Base-by-base conservation (phyloP, 768 basidiomycete species). In the Calocybe gangraenosa region DNA sequence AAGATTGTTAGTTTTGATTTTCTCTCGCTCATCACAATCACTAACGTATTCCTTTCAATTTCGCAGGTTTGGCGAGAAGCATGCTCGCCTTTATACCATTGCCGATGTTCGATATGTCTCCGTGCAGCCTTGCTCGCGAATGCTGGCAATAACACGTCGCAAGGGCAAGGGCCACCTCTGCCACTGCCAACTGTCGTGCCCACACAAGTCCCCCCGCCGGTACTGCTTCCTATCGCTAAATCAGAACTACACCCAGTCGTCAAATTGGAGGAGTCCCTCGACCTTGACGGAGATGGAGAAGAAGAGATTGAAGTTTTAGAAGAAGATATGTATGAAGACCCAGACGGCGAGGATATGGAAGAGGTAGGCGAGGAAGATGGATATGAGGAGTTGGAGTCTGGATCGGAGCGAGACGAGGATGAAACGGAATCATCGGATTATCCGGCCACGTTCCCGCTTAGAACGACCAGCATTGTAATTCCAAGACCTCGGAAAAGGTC, bases 41-140 rank as follows among this genome's bases (percentile, higher is more conserved):
- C 32, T 40, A 25, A 17, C 37, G 21, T 51, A 25, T 45, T 18
- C 36, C 34, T 22, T n/a, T n/a, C 2, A 11, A 23, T 21, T 37
- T 17, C 17, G 18, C 57, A 87, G 85, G 71, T 78, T 7, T 88
- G 86, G 86, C 72, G 82, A 31, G 84, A 87, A 47, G 86, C 84
- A 0, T 86, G 81, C 58, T 70, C 76, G 3, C 85, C 84, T 0
- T 52, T 88, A 34, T 88, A 82, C 57, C 79, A 83, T 35, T 88
- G 86, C 57, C 73, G 78, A 41, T 87, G 86, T 59, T 68, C 71
- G n/a, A 79, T 87, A 32, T 88, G 86, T 59, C 79, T 85, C 50
- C 78, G 87, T 19, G 79, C 86, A 7, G 74, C 78, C 58, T 60
- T 72, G 19, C 66, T 66, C 38, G 76, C 75, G 4, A 79, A 76